phyloP scores from a whole-genome alignment of 805 yeast species.

The Priceomyces medius region DNA sequence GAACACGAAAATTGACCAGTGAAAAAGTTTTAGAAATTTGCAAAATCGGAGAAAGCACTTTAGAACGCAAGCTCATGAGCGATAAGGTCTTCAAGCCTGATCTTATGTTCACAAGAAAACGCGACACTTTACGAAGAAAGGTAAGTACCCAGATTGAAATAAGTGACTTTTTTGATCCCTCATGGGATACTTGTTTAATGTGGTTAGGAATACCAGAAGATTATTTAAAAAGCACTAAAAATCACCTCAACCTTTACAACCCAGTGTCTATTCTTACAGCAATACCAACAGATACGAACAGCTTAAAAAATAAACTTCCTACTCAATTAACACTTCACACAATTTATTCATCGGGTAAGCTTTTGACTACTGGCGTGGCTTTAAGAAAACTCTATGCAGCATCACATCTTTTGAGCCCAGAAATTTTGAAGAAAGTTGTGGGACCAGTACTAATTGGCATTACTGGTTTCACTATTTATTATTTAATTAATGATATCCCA shows the following conservation, averaged over 20 bases:
- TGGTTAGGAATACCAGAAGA: constrained; percentile 42
- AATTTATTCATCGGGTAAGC: constrained; percentile 37
- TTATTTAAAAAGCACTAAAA: constrained; percentile 23
- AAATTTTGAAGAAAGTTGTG: constrained; percentile 45
- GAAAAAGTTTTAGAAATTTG: constrained; percentile 62
- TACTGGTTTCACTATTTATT: constrained; percentile 54
- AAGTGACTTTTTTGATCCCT: constrained; percentile 79
- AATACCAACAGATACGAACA: constrained; percentile 28
- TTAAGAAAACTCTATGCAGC: constrained; percentile 37
- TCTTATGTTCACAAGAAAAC: constrained; percentile 78
- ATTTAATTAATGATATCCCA: constrained; percentile 78
- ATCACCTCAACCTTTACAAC: constrained; percentile 31
- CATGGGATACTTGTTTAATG: constrained; percentile 56
- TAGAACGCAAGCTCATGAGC: constrained; percentile 60
- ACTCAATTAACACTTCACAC: constrained; percentile 42
- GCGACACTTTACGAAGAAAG: constrained; percentile 59
- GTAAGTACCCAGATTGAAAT: constrained; percentile 61
- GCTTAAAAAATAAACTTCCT: constrained; percentile 33
- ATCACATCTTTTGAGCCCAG: constrained; percentile 36
- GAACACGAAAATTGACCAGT: constrained; percentile 62
- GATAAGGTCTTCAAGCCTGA: constrained; percentile 66
- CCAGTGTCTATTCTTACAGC: constrained; percentile 30
- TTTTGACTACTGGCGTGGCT: constrained; percentile 42
- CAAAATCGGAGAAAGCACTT: constrained; percentile 56
- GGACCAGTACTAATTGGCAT: constrained; percentile 54